phyloP scores from a whole-genome alignment of 257 asterid genomes.

The Nicotiana tomentosiformis region DNA sequence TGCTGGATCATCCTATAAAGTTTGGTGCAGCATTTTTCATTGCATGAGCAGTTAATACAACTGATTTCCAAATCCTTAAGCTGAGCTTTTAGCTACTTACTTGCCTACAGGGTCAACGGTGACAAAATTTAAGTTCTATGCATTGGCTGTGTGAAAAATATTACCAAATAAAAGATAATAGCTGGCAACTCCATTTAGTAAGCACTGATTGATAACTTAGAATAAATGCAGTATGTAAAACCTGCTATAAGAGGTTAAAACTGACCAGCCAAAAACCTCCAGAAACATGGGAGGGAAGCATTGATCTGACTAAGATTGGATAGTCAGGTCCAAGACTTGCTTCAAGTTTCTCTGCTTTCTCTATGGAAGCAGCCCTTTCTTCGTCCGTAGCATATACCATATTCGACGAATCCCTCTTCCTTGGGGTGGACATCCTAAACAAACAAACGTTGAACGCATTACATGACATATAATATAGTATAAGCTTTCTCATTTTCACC shows the following conservation, averaged over 20 bases:
- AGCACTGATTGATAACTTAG: no score
- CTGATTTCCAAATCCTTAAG: no score
- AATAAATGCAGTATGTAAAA: no score
- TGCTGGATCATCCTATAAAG: no score
- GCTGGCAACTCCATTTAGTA: no score
- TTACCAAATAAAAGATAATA: neutral
- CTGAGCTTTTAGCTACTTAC: no score
- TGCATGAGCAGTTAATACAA: neutral
- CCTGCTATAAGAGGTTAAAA: no score
- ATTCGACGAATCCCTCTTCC: conserved; percentile 34
- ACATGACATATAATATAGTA: neutral
- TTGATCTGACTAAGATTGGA: conserved; percentile 58
- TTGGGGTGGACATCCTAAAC: conserved; percentile 39
- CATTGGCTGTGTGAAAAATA: neutral
- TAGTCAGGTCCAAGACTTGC: conserved; percentile 38
- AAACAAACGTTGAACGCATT: neutral
- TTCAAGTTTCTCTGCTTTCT: conserved; percentile 63
- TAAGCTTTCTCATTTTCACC: neutral
- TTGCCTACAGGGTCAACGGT: no score
- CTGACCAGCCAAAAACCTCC: conserved; percentile 98
- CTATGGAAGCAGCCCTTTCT: conserved; percentile 48
- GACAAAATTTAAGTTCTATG: neutral
- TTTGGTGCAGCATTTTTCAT: neutral
- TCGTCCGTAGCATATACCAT: conserved; percentile 74
- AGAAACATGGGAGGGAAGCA: conserved; percentile 95